These are phyloP conservation scores for Begonia fuchsioides DNA, from an alignment of 306 rosid species.

Conservation along the genomic window DNA sequence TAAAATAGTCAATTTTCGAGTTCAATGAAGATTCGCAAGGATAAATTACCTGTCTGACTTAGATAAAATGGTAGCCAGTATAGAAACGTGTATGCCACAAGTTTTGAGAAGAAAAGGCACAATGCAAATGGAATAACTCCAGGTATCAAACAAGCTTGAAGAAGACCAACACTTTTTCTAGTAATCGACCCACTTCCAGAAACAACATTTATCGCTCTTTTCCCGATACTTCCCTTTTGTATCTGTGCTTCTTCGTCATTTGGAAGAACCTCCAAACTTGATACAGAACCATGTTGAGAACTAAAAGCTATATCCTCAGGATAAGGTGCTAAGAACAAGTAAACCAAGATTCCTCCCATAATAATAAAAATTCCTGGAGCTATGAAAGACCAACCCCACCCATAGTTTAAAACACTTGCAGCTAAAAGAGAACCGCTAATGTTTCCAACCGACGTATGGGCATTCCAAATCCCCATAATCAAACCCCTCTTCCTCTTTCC, in stretches of 20 bases:
- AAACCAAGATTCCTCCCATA: slow-evolving; percentile 49
- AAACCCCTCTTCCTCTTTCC: slow-evolving; percentile 66
- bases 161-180: slow-evolving; percentile 44
- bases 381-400: slow-evolving; percentile 86
- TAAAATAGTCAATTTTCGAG: no score
- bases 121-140: slow-evolving; percentile 69
- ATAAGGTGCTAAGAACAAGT: slow-evolving; percentile 46
- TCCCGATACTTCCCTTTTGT: slow-evolving; percentile 1
- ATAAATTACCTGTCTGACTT: slow-evolving; percentile 51
- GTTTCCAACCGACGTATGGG: slow-evolving; percentile 75
- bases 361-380: slow-evolving; percentile 34
- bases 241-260: slow-evolving; percentile 31
- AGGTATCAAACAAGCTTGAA: slow-evolving; percentile 56
- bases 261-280: slow-evolving; percentile 5
- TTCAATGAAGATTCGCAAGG: no score
- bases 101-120: slow-evolving; percentile 82
- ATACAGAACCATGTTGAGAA: slow-evolving; percentile 13
- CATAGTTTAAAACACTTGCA: slow-evolving; percentile 58
- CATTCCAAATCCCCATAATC: slow-evolving; percentile 85
- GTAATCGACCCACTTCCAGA: slow-evolving; percentile 12
- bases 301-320: slow-evolving; percentile 51
- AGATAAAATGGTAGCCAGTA: slow-evolving; percentile 78
- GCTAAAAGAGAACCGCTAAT: slow-evolving; percentile 65
- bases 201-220: slow-evolving; percentile 3
- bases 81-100: slow-evolving; percentile 71